Evolutionary conservation across 1,284 basidiomycete genomes (phyloP).

Genomic region (Sporisorium graminicola): DNA sequence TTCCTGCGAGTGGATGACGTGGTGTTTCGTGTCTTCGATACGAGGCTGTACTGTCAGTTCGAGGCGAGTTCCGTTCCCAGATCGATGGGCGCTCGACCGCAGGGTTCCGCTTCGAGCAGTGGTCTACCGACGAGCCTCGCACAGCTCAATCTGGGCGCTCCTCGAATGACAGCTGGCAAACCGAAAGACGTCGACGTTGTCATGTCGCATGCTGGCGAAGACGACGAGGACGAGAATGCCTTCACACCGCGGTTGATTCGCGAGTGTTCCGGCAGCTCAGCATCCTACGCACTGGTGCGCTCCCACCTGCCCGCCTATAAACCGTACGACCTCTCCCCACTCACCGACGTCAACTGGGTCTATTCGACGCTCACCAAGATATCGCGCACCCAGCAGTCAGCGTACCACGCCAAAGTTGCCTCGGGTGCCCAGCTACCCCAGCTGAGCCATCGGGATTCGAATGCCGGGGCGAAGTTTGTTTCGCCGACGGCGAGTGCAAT

Average conservation of each 20-base stretch:
- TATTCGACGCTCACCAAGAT: conserved; percentile 80
- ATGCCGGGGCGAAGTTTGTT: conserved; percentile 20
- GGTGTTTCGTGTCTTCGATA: conserved; percentile 90
- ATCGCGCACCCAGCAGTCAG: conserved; percentile 67
- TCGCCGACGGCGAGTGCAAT: conserved; percentile 3
- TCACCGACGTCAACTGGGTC: conserved; percentile 90
- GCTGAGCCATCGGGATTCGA: conserved; percentile 16
- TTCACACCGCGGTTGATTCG: conserved; percentile 75
- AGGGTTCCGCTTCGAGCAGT: not conserved
- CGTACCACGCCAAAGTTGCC: conserved; percentile 28
- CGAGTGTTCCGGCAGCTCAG: conserved; percentile 90
- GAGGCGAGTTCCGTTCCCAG: not conserved
- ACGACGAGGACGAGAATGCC: not conserved
- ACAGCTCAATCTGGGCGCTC: conserved; percentile 16
- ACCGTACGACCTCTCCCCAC: conserved; percentile 85
- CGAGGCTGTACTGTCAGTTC: conserved; percentile 89
- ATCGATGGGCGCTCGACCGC: not conserved
- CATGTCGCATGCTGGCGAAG: not conserved
- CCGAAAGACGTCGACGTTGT: not conserved
- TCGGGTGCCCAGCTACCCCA: conserved; percentile 7
- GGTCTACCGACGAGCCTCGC: conserved; percentile 1
- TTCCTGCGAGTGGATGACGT: conserved; percentile 96
- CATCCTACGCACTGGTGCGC: conserved; percentile 80
- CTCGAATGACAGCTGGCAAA: not conserved
- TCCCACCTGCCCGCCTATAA: conserved; percentile 76